Evolutionary conservation across 2,329 filamentous ascomycete genomes (phyloP), one percentile per base, ranked within the genome.

Genomic region (Gnomoniopsis smithogilvyi): DNA sequence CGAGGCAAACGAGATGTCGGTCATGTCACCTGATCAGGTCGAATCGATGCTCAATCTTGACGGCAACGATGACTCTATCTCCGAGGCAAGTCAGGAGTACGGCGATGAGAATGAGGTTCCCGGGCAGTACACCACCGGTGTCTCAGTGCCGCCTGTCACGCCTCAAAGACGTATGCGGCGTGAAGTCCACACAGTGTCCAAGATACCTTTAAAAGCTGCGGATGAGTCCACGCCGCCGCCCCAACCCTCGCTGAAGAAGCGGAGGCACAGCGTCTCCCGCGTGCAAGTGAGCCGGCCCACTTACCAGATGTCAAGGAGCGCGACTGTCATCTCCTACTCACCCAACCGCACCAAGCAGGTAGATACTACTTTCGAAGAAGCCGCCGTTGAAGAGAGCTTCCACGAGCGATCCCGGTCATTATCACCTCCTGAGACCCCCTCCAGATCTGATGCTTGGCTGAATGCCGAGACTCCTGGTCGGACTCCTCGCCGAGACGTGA

Each of bases 161-260:
- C 87, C 87, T 0, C 74, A 80, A 52, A 80, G 83, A 17, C 72
- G 74, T 0, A 67, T 78, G n/a, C 74, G 72, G n/a, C 78, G 79
- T 57, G 77, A 80, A n/a, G 83, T 88, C 63, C 84, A 90, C 70
- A 93, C 90, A 0, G 86, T 90, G 0, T 90, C 88, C 26, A 93
- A 92, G 73, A 85, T 93, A 4, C 89, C 90, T 1, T 74, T 93
- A 45, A 91, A 91, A 71, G 78, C 85, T 3, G 86, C 86, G 24
- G 88, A 84, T 66, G 73, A 89, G 68, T 74, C 81, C 67, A 75
- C 82, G 55, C 73, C 81, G 36, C 48, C 58, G n/a, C 56, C 53
- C 19, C 73, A 76, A 58, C 71, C 78, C 61, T 64, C 73, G 49
- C 59, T 68, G 21, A 83, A 80, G 68, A 78, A 77, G 64, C 78